Evolutionary conservation across 768 basidiomycete genomes (phyloP).

Genomic region (Collybia sp.): DNA sequence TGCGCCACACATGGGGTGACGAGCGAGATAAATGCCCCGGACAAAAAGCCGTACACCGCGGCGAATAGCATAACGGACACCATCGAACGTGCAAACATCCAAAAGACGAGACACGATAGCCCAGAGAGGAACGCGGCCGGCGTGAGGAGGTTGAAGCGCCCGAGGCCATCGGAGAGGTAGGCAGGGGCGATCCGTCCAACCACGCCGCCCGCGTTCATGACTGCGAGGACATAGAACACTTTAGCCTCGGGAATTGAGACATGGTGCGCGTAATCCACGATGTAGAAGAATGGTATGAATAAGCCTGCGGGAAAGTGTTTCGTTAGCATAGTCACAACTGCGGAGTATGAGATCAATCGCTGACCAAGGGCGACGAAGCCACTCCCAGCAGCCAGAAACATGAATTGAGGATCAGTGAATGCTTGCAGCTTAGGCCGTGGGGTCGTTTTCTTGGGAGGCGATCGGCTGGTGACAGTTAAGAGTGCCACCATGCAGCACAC

Average conservation of each 20-base stretch:
- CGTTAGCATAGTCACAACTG: slow-evolving; percentile 1
- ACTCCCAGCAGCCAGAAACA: slow-evolving; percentile 49
- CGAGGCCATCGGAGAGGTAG: slow-evolving; percentile 58
- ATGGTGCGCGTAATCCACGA: slow-evolving; percentile 52
- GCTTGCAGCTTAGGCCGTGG: slow-evolving; percentile 25
- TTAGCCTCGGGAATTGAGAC: slow-evolving; percentile 30
- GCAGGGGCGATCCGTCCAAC: slow-evolving; percentile 63
- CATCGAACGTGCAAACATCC: slow-evolving; percentile 43
- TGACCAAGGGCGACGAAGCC: slow-evolving; percentile 58
- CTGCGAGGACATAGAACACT: slow-evolving; percentile 54
- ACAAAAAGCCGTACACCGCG: slow-evolving; percentile 55
- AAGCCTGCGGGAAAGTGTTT: slow-evolving; percentile 36
- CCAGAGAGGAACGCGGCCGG: slow-evolving; percentile 63
- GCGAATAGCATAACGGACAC: slow-evolving; percentile 46
- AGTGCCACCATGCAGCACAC: slow-evolving; percentile 42
- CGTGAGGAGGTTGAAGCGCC: slow-evolving; percentile 62
- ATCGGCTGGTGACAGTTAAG: slow-evolving; percentile 36
- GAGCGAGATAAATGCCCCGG: slow-evolving; percentile 65
- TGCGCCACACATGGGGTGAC: slow-evolving; percentile 65
- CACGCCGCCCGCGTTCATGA: slow-evolving; percentile 66
- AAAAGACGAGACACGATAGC: slow-evolving; percentile 51
- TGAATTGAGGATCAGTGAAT: slow-evolving; percentile 47
- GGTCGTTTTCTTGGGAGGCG: slow-evolving; percentile 20
- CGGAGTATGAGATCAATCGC: slow-evolving; percentile 11
- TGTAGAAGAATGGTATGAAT: slow-evolving; percentile 71